A percentile compares a stretch with the other conserved stretches of the same genome.
These are phyloP conservation scores for Seminavis robusta DNA, from an alignment of 108 stramenopile species.

Conservation along the genomic window DNA sequence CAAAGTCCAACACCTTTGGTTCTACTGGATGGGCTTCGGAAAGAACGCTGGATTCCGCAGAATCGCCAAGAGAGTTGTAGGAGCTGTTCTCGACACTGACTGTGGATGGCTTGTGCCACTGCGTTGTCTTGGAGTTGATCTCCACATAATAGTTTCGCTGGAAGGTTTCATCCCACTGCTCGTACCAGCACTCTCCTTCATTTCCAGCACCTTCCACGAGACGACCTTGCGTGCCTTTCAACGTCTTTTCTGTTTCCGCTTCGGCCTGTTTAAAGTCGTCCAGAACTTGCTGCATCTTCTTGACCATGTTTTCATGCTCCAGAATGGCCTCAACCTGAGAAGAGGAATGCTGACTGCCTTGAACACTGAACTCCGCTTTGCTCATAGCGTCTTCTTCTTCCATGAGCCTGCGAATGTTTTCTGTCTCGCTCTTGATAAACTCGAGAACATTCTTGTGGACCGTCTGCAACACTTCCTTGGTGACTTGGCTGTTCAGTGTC, in stretches of 20 bases:
- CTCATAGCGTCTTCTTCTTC: slow-evolving; percentile 36
- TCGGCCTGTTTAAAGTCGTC: slow-evolving; percentile 33
- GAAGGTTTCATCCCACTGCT: slow-evolving; percentile 35
- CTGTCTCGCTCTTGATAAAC: slow-evolving; percentile 44
- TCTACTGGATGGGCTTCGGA: too few species aligned
- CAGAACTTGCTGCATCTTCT: slow-evolving; percentile 47
- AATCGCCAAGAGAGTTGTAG: too few species aligned
- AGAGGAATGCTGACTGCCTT: background rate
- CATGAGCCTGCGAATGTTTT: slow-evolving; percentile 36
- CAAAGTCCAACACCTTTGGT: too few species aligned
- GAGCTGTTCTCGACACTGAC: too few species aligned
- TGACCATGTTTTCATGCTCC: slow-evolving; percentile 34
- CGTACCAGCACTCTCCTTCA: slow-evolving; percentile 46
- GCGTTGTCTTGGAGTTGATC: slow-evolving; percentile 20
- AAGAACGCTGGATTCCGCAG: too few species aligned
- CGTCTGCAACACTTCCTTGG: slow-evolving; percentile 20
- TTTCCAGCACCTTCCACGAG: slow-evolving; percentile 8
- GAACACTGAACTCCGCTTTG: background rate
- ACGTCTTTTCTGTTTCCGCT: background rate
- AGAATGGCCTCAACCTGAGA: background rate
- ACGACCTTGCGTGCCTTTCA: too few species aligned
- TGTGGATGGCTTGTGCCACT: too few species aligned
- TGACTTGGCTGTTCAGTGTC: slow-evolving; percentile 23
- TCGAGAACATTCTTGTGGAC: slow-evolving; percentile 19
- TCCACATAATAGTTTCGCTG: slow-evolving; percentile 50